Base-by-base conservation (phyloP, 495 filamentous ascomycete genomes). In the Daldinia bambusicola region DNA sequence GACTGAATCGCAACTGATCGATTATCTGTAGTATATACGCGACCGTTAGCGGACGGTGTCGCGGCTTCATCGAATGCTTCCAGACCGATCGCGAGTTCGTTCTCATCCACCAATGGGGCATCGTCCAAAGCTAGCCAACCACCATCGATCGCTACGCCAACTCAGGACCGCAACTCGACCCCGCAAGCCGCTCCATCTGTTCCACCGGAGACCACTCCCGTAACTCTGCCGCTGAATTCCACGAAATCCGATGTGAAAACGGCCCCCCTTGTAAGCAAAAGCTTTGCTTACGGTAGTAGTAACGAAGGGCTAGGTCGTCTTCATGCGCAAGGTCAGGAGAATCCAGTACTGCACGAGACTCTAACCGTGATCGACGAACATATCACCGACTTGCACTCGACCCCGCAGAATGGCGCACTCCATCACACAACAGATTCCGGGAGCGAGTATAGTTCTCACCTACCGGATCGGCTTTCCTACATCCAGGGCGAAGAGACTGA, bases 281-380 rank as follows among this genome's bases (percentile, higher is more conserved):
- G 63, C 45, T 65, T 70, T 57, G 8, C 56, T 6, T 76, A 76
- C 32, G 61, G 63, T 22, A 60, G 60, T 30, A 40, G 64, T 7
- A 74, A 58, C 12, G 68, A 72, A 16, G 31, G 53, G 22, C 12
- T 66, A 16, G 60, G 67, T 36, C 79, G 79, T 6, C 69, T 78
- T 31, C 78, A 76, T 77, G 56, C 66, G n/a, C 69, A 67, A 16
- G 83, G 78, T 63, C 81, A 81, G 75, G 84, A 84, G 62, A 94
- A 92, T 75, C 92, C 94, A 2, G 94, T 98, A 30, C 92, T 99
- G 84, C 93, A 97, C 75, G 95, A 99, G 75, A 98, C 96, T 0
- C 80, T 99, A 63, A 97, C 93, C 73, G 96, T 98, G 36, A 99
- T 99, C 74, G 88, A 99, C 74, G 96, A 99, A 79, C 96, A 98